Base-by-base conservation (phyloP, 306 rosid genomes). In the Medicago arabica region DNA sequence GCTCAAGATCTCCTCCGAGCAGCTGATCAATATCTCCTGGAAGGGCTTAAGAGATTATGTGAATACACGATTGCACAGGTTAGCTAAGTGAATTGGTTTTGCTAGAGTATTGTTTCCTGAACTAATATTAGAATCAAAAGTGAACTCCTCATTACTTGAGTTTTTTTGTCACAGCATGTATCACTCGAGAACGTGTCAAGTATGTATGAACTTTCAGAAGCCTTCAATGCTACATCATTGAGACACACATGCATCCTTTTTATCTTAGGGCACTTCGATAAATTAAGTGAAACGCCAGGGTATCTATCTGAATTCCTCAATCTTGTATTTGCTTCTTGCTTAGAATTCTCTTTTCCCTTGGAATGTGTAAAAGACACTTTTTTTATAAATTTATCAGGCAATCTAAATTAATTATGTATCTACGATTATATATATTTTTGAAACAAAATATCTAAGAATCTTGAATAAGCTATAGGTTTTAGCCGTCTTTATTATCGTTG, bases 1-100 rank as follows among this genome's bases (percentile, higher is more conserved):
- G 97, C 99, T 15, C 99, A 95, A 84, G 99, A 95, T 90, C 97
- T 92, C 61, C 97, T 95, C 69, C 81, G 97, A 86, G 99, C 97
- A 77, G 99, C 99, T 41, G 99, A 95, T 89, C 97, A 95, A 83
- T 95, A 95, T 89, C 99, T 95, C 80, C 82, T 95, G 82, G 97
- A 92, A 87, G 99, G 99, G 73, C 96, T 95, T 64, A 95, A 95
- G 88, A 92, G 96, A 81, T 92, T 87, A 69, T 95, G 97, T 31
- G 99, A 95, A 80, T 95, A 90, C 85, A 85, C 97, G 2, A 92
- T 95, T 44, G 99, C 97, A 66, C 97, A 89, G 93, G 99, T 95
- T 82, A 77, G 85, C 74, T 34, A 38, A 31, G 44, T 59, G 74
- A 40, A 9, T 44, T 70, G 36, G 9, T 71, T 77, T 47, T 23